Evolutionary conservation across 331 rosid genomes (phyloP).

Genomic region (Telfairia occidentalis): DNA sequence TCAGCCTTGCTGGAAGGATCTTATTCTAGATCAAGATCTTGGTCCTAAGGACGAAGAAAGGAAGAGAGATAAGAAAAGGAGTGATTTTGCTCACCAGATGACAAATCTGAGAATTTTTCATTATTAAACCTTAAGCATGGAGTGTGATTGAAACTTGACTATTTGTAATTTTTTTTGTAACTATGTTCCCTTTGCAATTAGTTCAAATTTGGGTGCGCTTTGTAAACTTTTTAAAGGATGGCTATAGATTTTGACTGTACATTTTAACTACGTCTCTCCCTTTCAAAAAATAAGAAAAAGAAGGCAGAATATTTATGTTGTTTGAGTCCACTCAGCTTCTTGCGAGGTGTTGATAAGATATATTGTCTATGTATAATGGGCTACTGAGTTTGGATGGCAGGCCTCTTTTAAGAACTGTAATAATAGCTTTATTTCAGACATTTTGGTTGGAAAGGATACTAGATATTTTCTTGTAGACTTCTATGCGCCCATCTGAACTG

Average conservation of each 20-base stretch:
- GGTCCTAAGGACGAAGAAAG: neutral
- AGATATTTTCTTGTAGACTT: neutral
- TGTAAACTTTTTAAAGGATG: neutral
- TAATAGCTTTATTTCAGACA: neutral
- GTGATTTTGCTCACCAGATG: neutral
- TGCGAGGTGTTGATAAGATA: neutral
- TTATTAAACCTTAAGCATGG: neutral
- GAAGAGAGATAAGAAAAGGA: neutral
- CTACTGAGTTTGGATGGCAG: neutral
- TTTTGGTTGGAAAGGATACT: neutral
- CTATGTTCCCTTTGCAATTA: neutral
- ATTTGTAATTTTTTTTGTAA: neutral
- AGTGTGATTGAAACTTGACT: neutral
- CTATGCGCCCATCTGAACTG: neutral
- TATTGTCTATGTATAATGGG: neutral
- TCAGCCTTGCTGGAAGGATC: neutral
- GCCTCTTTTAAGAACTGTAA: neutral
- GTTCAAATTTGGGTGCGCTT: neutral
- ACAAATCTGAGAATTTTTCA: neutral
- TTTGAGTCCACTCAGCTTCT: neutral
- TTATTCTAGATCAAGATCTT: neutral
- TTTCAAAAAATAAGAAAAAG: neutral
- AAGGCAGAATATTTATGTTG: neutral
- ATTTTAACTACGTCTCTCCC: neutral
- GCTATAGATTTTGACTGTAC: neutral